Conservation (phyloP, 352 stramenopile genomes). For the Phytopythium vexans region DNA sequence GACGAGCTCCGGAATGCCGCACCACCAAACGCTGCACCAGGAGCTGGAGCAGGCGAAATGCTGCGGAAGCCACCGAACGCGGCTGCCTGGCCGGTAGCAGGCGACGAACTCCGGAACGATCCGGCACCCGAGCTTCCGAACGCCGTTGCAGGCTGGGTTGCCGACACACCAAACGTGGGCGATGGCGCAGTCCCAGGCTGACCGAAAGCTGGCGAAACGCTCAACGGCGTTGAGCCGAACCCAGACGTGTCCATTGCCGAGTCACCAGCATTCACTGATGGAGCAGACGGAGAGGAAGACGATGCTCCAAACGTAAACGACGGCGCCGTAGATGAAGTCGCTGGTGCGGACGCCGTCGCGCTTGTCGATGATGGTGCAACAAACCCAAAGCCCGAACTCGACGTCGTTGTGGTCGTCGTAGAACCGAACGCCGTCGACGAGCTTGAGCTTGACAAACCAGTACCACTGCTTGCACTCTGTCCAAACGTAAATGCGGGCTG, state of each 20-base stretch:
- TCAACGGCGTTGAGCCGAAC: constrained; percentile 1
- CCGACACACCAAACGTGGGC: constrained; percentile 1
- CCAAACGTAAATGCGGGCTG: constrained; percentile 7
- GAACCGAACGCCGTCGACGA: constrained; percentile 2
- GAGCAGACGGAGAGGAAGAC: constrained; percentile 11
- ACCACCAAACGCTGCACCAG: constrained; percentile 21
- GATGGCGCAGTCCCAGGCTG: constrained; percentile 1
- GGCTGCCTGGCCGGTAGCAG: neutral
- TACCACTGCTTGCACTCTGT: neutral
- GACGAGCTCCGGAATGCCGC: constrained; percentile 9
- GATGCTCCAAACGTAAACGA: constrained; percentile 41
- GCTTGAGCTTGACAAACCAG: neutral
- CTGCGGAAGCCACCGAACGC: constrained; percentile 14
- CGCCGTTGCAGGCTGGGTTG: neutral
- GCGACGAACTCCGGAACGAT: constrained; percentile 6
- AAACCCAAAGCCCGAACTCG: constrained; percentile 23
- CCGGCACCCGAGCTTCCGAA: constrained; percentile 2
- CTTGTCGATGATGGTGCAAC: constrained; percentile 6
- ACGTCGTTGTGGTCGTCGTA: constrained; percentile 11
- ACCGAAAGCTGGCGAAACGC: constrained; percentile 21
- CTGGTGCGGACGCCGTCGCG: constrained; percentile 7
- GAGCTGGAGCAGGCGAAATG: constrained; percentile 11
- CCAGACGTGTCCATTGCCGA: constrained; percentile 11
- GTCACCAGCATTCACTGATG: constrained; percentile 19
- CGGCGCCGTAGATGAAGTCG: constrained; percentile 12